Evolutionary conservation across 1,284 basidiomycete genomes (phyloP).

Genomic region (Cryptococcus sp.): DNA sequence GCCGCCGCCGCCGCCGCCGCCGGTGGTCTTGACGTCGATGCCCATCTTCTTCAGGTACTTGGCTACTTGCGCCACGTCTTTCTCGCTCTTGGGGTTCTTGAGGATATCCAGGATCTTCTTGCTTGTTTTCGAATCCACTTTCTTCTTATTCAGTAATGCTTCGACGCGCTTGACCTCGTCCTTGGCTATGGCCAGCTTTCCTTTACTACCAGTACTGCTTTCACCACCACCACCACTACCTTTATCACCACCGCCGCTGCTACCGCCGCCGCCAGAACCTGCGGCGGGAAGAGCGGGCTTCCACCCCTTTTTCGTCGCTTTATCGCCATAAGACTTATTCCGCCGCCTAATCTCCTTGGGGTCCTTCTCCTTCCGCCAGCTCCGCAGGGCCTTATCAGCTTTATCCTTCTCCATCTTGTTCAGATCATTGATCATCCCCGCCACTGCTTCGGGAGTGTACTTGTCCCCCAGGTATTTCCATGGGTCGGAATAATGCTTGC

Average conservation of each 20-base stretch:
- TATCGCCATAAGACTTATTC: neutral
- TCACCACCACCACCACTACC: neutral
- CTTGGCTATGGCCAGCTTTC: neutral
- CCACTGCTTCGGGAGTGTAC: neutral
- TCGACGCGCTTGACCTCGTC: constrained; percentile 2
- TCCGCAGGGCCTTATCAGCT: neutral
- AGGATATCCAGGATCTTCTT: neutral
- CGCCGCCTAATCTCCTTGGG: neutral
- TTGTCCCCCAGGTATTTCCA: neutral
- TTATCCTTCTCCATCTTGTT: constrained; percentile 6
- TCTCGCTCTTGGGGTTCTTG: neutral
- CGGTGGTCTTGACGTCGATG: neutral
- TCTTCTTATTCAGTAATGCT: neutral
- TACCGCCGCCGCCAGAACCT: neutral
- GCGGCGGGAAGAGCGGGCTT: neutral
- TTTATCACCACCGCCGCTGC: neutral
- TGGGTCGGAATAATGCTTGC: neutral
- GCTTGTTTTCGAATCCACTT: neutral
- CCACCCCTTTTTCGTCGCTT: neutral
- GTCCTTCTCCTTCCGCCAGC: constrained; percentile 1
- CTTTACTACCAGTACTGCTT: neutral
- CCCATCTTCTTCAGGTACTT: neutral
- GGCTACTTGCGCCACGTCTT: neutral
- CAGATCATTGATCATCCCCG: constrained; percentile 4
- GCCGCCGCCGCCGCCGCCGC: neutral